Base-by-base conservation (phyloP, 1,284 basidiomycete genomes). In the Ustilago bromivora region DNA sequence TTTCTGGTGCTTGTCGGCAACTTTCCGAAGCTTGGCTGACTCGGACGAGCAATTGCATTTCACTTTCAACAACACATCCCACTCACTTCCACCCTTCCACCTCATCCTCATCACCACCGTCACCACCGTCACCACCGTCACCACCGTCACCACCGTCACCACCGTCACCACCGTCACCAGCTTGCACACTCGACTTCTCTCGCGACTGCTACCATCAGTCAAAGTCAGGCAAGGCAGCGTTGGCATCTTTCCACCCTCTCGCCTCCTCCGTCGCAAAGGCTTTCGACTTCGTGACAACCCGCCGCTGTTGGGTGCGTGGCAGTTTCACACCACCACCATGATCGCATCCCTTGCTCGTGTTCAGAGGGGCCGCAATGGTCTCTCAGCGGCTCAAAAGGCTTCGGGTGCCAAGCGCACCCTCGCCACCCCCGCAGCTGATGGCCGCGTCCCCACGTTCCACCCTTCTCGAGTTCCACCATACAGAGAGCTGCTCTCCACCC, bases 381-480 rank as follows among this genome's bases (percentile, higher is more conserved):
- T 76, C 56, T 72, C 66, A 12, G 59, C 54, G 8, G 74, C 74
- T 34, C 61, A 72, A 53, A 70, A 71, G 60, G 74, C 70, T n/a
- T 46, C 73, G 51, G 59, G 60, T 32, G 59, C 74, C 47, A 66
- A 46, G 15, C 67, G 69, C 56, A 63, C 57, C 57, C 61, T 74
- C 59, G 76, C 76, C 58, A 78, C 71, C 15, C 71, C 71, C 5
- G 68, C 71, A 34, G 71, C 66, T 11, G 66, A 72, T 31, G 66
- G 61, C 32, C 66, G 75, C 23, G 71, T 78, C 23, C 72, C 81
- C 38, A 76, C 81, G 19, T 78, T 79, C 60, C 83, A 84, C 67
- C 71, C 82, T 12, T 83, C 84, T 51, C 78, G 84, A 55, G 71
- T 84, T 19, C 97, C 97, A 34, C 95, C 96, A 23, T 99, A 99